Percentiles rank a stretch among this genome's conserved stretches.
Evolutionary conservation across 1,284 basidiomycete species (phyloP).

Genomic region (Vanrija sp.): DNA sequence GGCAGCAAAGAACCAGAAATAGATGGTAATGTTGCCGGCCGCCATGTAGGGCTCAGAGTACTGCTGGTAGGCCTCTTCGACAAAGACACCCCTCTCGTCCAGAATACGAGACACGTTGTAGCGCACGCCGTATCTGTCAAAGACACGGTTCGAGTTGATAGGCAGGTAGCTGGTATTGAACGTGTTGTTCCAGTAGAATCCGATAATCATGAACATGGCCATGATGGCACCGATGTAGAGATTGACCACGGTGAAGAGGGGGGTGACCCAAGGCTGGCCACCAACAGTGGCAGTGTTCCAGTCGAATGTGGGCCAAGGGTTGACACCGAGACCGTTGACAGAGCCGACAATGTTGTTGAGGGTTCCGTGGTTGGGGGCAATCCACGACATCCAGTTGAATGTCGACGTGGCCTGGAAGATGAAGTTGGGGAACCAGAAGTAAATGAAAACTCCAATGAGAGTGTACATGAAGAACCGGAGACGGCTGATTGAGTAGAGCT

Average conservation of each 20-base stretch:
- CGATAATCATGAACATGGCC: conserved; percentile 24
- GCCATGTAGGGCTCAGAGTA: conserved; percentile 29
- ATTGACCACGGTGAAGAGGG: conserved; percentile 31
- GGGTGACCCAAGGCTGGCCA: conserved; percentile 6
- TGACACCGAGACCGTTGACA: conserved; percentile 38
- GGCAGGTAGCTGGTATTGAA: conserved; percentile 36
- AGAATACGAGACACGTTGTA: conserved; percentile 43
- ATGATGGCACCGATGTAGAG: conserved; percentile 23
- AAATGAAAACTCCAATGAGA: conserved; percentile 41
- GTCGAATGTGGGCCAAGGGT: conserved; percentile 43
- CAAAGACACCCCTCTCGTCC: conserved; percentile 13
- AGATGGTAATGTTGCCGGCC: conserved; percentile 24
- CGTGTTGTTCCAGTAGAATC: conserved; percentile 21
- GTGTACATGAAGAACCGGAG: conserved; percentile 44
- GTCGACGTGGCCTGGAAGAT: conserved; percentile 51
- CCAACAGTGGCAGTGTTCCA: conserved; percentile 20
- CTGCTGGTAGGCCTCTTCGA: conserved; percentile 21
- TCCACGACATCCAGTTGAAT: conserved; percentile 63
- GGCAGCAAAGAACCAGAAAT: conserved; percentile 28
- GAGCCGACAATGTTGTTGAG: conserved; percentile 25
- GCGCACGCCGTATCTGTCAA: conserved; percentile 49
- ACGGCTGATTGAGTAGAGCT: conserved; percentile 42
- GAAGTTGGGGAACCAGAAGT: conserved; percentile 49
- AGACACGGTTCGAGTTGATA: conserved; percentile 30
- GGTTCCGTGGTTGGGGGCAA: conserved; percentile 48